phyloP scores from a whole-genome alignment of 306 rosid species.

The Ziziphus jujuba region DNA sequence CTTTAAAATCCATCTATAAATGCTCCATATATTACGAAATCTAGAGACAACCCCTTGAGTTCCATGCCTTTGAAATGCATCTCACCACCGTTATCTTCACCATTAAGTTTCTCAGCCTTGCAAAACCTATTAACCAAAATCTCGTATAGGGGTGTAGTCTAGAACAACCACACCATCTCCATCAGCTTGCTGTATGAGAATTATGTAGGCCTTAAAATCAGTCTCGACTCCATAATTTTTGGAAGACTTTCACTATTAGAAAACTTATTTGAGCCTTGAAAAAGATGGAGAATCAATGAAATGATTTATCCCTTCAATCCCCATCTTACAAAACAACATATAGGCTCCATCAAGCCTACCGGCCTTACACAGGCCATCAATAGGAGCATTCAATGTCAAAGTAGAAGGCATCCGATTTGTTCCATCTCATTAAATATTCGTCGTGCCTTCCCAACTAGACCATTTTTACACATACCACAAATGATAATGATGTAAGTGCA shows the following conservation, averaged over 20 bases:
- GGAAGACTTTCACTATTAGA: constrained; percentile 54
- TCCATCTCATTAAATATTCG: constrained; percentile 68
- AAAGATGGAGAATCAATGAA: constrained; percentile 64
- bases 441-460: constrained; percentile 58
- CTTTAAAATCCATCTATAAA: constrained; percentile 68
- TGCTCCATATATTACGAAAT: constrained; percentile 71
- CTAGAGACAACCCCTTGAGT: constrained; percentile 60
- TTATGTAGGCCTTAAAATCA: constrained; percentile 63
- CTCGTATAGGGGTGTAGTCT: constrained; percentile 63
- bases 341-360: constrained; percentile 56
- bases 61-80: constrained; percentile 66
- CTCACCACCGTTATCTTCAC: constrained; percentile 54
- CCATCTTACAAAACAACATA: constrained; percentile 70
- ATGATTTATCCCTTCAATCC: constrained; percentile 79
- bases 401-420: constrained; percentile 70
- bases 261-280: constrained; percentile 59
- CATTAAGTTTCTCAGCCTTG: constrained; percentile 41
- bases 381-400: constrained; percentile 74
- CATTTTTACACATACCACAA: constrained; percentile 67
- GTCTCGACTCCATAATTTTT: constrained; percentile 54
- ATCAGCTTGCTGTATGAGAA: constrained; percentile 53
- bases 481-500: constrained; percentile 75
- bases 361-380: constrained; percentile 77
- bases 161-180: constrained; percentile 62
- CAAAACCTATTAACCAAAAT: constrained; percentile 66